Evolutionary conservation across 257 asterid genomes (phyloP).

Genomic region (Scutellaria galericulata): DNA sequence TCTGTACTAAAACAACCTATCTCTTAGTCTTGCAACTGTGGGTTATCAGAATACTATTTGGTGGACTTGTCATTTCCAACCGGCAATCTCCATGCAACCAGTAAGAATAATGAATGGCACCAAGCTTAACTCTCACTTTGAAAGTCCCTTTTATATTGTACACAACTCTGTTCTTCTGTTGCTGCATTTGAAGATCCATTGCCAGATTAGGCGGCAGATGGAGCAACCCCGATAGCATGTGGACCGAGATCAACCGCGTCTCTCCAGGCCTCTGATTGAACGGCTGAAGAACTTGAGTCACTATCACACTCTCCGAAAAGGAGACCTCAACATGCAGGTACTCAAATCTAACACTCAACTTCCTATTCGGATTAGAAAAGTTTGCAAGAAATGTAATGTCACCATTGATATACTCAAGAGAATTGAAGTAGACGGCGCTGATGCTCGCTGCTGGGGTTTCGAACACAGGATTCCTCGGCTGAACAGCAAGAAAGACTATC

Average conservation of each 20-base stretch:
- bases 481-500: conserved; percentile 56
- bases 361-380: conserved; percentile 82
- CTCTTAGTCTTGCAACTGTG: conserved; percentile 76
- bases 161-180: conserved; percentile 57
- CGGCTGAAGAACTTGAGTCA: conserved; percentile 59
- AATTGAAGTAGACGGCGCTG: conserved; percentile 51
- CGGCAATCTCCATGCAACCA: conserved; percentile 73
- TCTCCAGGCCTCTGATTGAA: conserved; percentile 57
- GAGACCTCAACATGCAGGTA: conserved; percentile 61
- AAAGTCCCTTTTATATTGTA: conserved; percentile 67
- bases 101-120: conserved; percentile 66
- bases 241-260: conserved; percentile 53
- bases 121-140: conserved; percentile 60
- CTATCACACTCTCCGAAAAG: conserved; percentile 56
- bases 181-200: conserved; percentile 69
- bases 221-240: conserved; percentile 65
- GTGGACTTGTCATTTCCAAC: conserved; percentile 87
- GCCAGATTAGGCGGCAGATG: conserved; percentile 63
- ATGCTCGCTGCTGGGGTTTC: conserved; percentile 74
- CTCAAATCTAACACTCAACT: conserved; percentile 66
- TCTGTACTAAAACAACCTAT: conserved; percentile 10
- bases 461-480: conserved; percentile 68
- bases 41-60: conserved; percentile 59
- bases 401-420: conserved; percentile 56
- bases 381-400: conserved; percentile 73